These are phyloP conservation scores for Tieghemiomyces parasiticus DNA, from an alignment of 192 early-diverging fungal genomes.

Conservation along the genomic window DNA sequence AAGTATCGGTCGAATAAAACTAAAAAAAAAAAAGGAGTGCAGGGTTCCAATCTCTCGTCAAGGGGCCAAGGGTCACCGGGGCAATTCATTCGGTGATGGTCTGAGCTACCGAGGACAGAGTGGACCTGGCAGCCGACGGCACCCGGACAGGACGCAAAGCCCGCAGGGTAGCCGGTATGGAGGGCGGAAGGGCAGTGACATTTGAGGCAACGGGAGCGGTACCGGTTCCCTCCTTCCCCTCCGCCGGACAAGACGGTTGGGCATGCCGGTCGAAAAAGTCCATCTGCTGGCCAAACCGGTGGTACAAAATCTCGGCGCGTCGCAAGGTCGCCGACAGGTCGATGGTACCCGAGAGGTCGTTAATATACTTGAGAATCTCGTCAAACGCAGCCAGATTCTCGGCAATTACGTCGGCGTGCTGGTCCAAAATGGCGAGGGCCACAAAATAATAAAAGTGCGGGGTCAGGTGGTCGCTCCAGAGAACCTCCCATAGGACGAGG, in stretches of 20 bases:
- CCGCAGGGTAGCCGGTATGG: no score
- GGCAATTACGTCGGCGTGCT: constrained; percentile 67
- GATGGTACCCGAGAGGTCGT: constrained; percentile 71
- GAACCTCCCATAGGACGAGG: constrained; percentile 77
- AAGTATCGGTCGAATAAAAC: no score
- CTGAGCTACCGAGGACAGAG: no score
- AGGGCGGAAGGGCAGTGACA: no score
- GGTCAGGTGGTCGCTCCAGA: constrained; percentile 59
- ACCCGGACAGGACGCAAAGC: no score
- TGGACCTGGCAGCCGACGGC: no score
- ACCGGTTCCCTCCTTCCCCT: no score
- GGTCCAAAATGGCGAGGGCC: constrained; percentile 86
- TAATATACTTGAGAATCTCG: constrained; percentile 85
- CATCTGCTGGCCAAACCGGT: constrained; percentile 36
- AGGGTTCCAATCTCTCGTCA: no score
- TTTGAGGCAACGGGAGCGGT: no score
- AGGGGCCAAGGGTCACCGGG: no score
- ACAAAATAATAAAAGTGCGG: constrained; percentile 85
- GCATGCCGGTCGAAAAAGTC: constrained; percentile 16
- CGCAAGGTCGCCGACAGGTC: constrained; percentile 58
- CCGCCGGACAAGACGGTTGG: neutral
- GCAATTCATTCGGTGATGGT: no score
- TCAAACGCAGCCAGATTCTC: constrained; percentile 72
- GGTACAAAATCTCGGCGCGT: constrained; percentile 59
- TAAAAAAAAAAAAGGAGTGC: no score